phyloP scores from a whole-genome alignment of 1,139 yeast species.

The Blastobotrys illinoisensis region DNA sequence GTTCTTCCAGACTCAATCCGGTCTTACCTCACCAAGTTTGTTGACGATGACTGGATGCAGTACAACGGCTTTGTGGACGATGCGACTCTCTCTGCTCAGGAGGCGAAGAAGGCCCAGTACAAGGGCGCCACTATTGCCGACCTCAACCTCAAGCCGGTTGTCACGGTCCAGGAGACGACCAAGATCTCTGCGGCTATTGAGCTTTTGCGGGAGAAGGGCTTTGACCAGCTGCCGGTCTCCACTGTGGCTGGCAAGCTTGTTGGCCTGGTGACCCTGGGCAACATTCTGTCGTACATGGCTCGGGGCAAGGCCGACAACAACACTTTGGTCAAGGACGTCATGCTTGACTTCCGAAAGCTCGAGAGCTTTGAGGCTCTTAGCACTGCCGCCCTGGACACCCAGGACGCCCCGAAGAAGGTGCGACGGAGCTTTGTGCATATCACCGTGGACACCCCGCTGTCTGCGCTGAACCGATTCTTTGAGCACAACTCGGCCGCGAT shows the following conservation, averaged over 20 bases:
- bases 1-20: constrained; percentile 86
- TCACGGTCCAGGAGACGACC: constrained; percentile 61
- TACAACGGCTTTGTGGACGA: constrained; percentile 66
- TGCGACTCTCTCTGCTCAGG: constrained; percentile 37
- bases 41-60: constrained; percentile 89
- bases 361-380: constrained; percentile 45
- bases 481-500: constrained; percentile 85
- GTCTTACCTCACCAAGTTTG: constrained; percentile 81
- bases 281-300: constrained; percentile 62
- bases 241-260: constrained; percentile 55
- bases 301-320: constrained; percentile 56
- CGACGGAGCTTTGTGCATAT: constrained; percentile 67
- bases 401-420: constrained; percentile 45
- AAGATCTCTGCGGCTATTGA: constrained; percentile 63
- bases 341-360: constrained; percentile 70
- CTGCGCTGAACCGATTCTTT: constrained; percentile 70
- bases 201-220: constrained; percentile 68
- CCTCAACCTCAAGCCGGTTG: constrained; percentile 75
- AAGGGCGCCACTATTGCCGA: constrained; percentile 62
- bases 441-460: constrained; percentile 61
- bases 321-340: constrained; percentile 56
- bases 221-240: constrained; percentile 82
- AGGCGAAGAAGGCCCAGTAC: constrained; percentile 42
- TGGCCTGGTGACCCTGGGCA: constrained; percentile 75
- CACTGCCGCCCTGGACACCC: constrained; percentile 25